phyloP scores from a whole-genome alignment of 1,139 yeast species.

The Saccharomyces hybrid region DNA sequence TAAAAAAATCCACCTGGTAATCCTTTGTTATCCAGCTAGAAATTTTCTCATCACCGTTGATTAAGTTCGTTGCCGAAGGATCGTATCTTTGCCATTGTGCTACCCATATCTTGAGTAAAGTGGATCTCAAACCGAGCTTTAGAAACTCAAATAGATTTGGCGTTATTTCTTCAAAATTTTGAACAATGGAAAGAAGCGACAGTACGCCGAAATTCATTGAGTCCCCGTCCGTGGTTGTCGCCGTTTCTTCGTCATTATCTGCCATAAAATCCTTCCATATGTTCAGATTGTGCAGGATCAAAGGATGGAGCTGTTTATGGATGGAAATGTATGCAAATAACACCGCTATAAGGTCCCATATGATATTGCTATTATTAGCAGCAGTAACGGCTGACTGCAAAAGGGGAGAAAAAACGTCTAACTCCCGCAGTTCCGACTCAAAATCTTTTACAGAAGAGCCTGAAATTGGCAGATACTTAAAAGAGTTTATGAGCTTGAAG shows the following conservation, averaged over 20 bases:
- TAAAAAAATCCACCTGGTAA: constrained; percentile 15
- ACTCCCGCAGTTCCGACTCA: constrained; percentile 2
- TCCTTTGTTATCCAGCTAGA: constrained; percentile 10
- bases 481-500: not conserved
- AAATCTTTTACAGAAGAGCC: not conserved
- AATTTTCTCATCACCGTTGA: not conserved
- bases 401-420: constrained; percentile 16
- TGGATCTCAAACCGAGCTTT: constrained; percentile 10
- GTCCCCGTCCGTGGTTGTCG: not conserved
- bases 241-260: not conserved
- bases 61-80: not conserved
- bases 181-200: not conserved
- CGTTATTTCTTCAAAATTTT: constrained; percentile 9
- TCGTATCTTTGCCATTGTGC: constrained; percentile 16
- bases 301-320: constrained; percentile 10
- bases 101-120: constrained; percentile 16
- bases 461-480: not conserved
- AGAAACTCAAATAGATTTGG: constrained; percentile 8
- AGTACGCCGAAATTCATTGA: not conserved
- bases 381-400: constrained; percentile 10
- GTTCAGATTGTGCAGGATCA: constrained; percentile 10
- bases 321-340: constrained; percentile 21
- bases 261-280: constrained; percentile 5
- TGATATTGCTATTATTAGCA: constrained; percentile 1
- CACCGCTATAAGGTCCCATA: constrained; percentile 13